phyloP scores from a whole-genome alignment of 1,139 yeast species.

The Yamadazyma siamensis region DNA sequence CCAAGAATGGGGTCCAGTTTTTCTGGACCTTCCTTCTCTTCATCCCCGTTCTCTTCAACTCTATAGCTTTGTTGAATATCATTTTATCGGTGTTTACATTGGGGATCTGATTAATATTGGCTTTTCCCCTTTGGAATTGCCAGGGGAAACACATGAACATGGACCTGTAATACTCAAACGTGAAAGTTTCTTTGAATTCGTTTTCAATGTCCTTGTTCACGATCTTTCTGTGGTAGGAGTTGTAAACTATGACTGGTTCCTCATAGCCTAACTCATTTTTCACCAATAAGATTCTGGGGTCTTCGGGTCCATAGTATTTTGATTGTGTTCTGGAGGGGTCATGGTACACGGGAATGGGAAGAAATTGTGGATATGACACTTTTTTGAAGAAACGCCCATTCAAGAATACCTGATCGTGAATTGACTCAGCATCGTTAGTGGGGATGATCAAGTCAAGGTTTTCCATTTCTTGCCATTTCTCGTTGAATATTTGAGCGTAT shows the following conservation, averaged over 20 bases:
- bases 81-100: constrained; percentile 14
- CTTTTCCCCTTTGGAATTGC: constrained; percentile 35
- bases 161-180: constrained; percentile 19
- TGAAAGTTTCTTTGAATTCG: constrained; percentile 17
- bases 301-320: constrained; percentile 42
- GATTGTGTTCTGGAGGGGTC: constrained; percentile 18
- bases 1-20: constrained; percentile 32
- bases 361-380: constrained; percentile 27
- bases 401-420: constrained; percentile 11
- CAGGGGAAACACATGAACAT: constrained; percentile 34
- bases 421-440: constrained; percentile 17
- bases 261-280: constrained; percentile 28
- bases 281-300: constrained; percentile 35
- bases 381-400: constrained; percentile 16
- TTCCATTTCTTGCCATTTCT: constrained; percentile 25
- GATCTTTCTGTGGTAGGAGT: constrained; percentile 28
- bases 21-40: constrained; percentile 19
- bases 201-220: constrained; percentile 11
- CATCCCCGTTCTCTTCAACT: constrained; percentile 20
- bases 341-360: constrained; percentile 34
- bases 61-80: constrained; percentile 24
- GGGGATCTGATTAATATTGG: constrained; percentile 22
- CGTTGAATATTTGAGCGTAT: constrained; percentile 25
- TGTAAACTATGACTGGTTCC: constrained; percentile 37
- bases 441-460: constrained; percentile 22